A percentile compares a stretch with the other conserved stretches of the same genome.
These are phyloP conservation scores for Cercospora sp. DNA, from an alignment of 2,329 filamentous ascomycete genomes.

Conservation along the genomic window DNA sequence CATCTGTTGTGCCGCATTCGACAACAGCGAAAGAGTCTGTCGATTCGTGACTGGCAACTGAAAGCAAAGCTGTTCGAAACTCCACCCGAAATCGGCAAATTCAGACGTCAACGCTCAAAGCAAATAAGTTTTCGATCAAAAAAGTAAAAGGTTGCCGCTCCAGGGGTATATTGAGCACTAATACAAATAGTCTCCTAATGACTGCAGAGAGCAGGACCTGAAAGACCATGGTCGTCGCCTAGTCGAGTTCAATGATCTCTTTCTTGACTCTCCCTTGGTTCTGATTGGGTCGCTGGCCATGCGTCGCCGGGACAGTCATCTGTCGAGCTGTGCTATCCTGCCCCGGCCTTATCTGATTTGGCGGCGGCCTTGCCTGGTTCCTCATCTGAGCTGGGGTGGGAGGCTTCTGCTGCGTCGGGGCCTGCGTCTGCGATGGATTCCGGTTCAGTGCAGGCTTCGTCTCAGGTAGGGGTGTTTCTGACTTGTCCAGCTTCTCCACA, in stretches of 20 bases:
- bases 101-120: not conserved
- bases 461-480: conserved; percentile 2
- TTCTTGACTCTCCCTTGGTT: conserved; percentile 22
- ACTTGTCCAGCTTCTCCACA: conserved; percentile 15
- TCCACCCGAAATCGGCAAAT: not conserved
- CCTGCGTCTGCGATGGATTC: conserved; percentile 2
- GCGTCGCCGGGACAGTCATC: conserved; percentile 1
- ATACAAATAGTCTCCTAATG: not conserved
- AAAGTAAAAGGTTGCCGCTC: not conserved
- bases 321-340: conserved; percentile 8
- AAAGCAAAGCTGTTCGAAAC: not conserved
- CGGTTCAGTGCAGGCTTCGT: conserved; percentile 7
- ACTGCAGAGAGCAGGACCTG: not conserved
- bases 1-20: not conserved
- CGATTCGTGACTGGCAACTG: not conserved
- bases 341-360: not conserved
- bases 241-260: conserved; percentile 36
- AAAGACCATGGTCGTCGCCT: conserved; percentile 14
- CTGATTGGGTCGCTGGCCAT: conserved; percentile 5
- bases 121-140: not conserved
- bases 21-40: not conserved
- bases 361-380: conserved; percentile 1
- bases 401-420: conserved; percentile 15
- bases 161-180: not conserved
- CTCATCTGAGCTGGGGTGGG: conserved; percentile 7